Evolutionary conservation across 2,329 filamentous ascomycete species (phyloP).

Genomic region (Trichoderma semiorbis): DNA sequence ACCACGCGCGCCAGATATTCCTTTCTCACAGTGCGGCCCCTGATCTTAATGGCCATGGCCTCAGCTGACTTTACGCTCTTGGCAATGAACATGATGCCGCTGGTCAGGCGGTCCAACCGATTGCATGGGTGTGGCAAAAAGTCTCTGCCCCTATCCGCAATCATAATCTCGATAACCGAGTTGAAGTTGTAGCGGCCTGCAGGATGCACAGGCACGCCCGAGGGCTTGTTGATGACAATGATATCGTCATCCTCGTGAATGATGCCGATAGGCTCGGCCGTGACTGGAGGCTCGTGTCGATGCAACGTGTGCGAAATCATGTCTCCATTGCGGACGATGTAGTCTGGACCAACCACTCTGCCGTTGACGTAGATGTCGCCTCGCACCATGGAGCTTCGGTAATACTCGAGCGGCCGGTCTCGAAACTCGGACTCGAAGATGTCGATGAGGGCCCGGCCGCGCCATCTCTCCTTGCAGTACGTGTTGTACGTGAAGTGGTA

Average conservation of each 20-base stretch:
- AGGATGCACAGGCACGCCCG: constrained; percentile 91
- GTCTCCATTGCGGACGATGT: constrained; percentile 82
- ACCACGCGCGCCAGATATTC: constrained; percentile 92
- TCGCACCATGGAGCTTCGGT: constrained; percentile 74
- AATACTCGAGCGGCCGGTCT: constrained; percentile 82
- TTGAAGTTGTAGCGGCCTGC: constrained; percentile 96
- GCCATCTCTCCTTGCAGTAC: constrained; percentile 90
- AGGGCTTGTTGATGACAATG: constrained; percentile 95
- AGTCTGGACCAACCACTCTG: constrained; percentile 61
- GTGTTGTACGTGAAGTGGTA: constrained; percentile 97
- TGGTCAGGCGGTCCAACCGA: constrained; percentile 87
- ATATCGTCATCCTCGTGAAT: constrained; percentile 91
- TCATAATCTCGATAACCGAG: constrained; percentile 89
- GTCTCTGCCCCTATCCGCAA: constrained; percentile 60
- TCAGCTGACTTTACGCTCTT: constrained; percentile 82
- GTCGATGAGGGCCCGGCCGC: constrained; percentile 74
- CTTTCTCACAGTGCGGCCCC: constrained; percentile 79
- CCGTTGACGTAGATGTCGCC: constrained; percentile 81
- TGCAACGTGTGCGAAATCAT: constrained; percentile 90
- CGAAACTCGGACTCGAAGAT: constrained; percentile 91
- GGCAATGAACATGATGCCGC: constrained; percentile 96
- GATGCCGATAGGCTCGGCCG: constrained; percentile 71
- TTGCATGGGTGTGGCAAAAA: constrained; percentile 73
- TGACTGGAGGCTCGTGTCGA: constrained; percentile 92
- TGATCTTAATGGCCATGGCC: constrained; percentile 70